Base-by-base conservation (phyloP, 2,329 filamentous ascomycete species). In the Aureobasidium leucospermi region DNA sequence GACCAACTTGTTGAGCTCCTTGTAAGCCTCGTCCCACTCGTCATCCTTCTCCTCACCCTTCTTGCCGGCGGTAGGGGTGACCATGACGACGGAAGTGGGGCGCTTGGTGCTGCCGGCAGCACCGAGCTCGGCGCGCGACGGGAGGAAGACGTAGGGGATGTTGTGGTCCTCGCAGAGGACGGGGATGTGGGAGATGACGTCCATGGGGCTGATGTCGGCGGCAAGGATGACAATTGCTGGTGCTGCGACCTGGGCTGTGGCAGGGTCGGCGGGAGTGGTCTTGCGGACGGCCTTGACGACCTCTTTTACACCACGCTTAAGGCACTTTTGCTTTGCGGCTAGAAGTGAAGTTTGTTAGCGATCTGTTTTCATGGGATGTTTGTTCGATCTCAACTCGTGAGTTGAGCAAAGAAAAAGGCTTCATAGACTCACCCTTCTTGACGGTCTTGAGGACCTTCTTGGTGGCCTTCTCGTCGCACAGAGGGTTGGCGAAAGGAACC, bases 281-380 rank as follows among this genome's bases (percentile, higher is more conserved):
- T 97, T 97, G 79, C 94, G 91, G 68, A 99, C 89, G 36, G 92
- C 88, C 80, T 99, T 99, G 79, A 97, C 92, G 71, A 96, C 93
- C 79, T 99, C 94, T 78, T 99, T 99, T 66, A 99, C 94, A 72
- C 94, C 94, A 71, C 94, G 92, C 80, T 96, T 96, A 71, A 99
- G 88, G 61, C 90, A 89, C 79, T 95, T 95, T 78, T 90, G 85
- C 78, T 96, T 96, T 69, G 94, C 92, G 67, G 93, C 94, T 97
- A 55, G 38, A 29, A 16, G 19, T 46, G n/a, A 19, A 13, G 16
- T 39, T 9, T 29, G 48, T 13, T 38, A 29, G 32, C 16, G 6
- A 6, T 2, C 8, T 8, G 3, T 49, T 11, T 4, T 10, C 19
- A 4, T 6, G 32, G 32, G 15, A 19, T 23, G 8, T 2, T 4